Evolutionary conservation across 2,329 filamentous ascomycete species (phyloP).

Genomic region (Ampelomyces quisqualis): DNA sequence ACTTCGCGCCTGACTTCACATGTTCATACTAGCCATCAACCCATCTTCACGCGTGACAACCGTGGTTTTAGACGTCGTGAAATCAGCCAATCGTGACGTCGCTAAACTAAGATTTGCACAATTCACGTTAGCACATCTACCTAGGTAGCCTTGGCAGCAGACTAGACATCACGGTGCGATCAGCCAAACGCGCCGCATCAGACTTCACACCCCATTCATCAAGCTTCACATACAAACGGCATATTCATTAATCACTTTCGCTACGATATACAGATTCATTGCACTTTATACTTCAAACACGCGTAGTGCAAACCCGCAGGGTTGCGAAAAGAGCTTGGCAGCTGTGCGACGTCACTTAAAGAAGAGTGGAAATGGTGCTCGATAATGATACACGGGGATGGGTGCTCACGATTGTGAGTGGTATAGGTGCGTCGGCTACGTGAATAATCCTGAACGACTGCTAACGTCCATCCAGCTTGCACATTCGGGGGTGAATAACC

Average conservation of each 20-base stretch:
- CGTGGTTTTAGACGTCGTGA: too few species aligned
- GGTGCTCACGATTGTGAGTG: conserved; percentile 84
- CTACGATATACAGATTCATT: conserved; percentile 6
- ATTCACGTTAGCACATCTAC: background rate
- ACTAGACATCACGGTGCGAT: conserved; percentile 19
- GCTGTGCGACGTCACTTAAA: conserved; percentile 24
- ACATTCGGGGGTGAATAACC: conserved; percentile 38
- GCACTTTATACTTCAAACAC: conserved; percentile 1
- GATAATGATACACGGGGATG: conserved; percentile 78
- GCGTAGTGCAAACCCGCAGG: background rate
- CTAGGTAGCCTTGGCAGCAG: conserved; percentile 2
- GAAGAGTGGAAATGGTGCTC: conserved; percentile 30
- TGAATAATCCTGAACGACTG: conserved; percentile 2
- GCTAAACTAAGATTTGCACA: conserved; percentile 5
- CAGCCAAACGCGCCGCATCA: conserved; percentile 7
- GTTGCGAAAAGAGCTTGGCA: conserved; percentile 4
- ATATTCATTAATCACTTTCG: too few species aligned
- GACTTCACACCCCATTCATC: conserved; percentile 8
- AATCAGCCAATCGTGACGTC: conserved; percentile 6
- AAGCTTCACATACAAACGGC: conserved; percentile 8
- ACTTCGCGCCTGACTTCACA: too few species aligned
- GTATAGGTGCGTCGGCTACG: conserved; percentile 59
- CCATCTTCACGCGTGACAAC: background rate
- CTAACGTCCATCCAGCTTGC: conserved; percentile 36
- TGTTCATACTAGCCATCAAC: too few species aligned